phyloP scores from a whole-genome alignment of 768 basidiomycete species.

The Pleurotus sapidus region DNA sequence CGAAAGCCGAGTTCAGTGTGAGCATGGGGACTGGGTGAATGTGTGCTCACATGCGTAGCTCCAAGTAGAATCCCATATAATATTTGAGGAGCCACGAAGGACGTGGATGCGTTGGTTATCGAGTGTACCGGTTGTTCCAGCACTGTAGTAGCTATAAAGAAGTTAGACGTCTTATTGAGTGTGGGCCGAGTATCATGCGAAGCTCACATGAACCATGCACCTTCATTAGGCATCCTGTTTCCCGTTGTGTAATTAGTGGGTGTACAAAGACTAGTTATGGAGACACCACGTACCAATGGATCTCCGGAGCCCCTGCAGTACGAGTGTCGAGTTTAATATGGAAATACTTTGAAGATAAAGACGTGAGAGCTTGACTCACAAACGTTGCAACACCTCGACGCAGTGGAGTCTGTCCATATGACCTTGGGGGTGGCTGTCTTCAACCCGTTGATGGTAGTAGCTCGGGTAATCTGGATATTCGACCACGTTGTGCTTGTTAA shows the following conservation, averaged over 20 bases:
- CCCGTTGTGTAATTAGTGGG: conserved; percentile 8
- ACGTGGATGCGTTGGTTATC: conserved; percentile 31
- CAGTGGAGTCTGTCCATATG: conserved; percentile 26
- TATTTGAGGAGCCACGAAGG: conserved; percentile 25
- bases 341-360: background rate
- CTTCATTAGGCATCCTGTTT: conserved; percentile 16
- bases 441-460: conserved; percentile 27
- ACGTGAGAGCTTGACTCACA: conserved; percentile 13
- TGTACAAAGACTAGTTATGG: background rate
- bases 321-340: background rate
- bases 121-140: conserved; percentile 26
- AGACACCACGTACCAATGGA: conserved; percentile 20
- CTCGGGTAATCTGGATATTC: conserved; percentile 27
- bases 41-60: conserved; percentile 22
- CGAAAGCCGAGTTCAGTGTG: background rate
- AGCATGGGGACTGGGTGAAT: background rate
- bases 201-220: conserved; percentile 28
- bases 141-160: conserved; percentile 25
- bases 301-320: conserved; percentile 28
- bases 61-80: conserved; percentile 31
- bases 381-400: conserved; percentile 26
- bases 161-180: background rate
- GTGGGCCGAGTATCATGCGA: background rate
- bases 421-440: conserved; percentile 31
- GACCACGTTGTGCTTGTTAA: conserved; percentile 27